Evolutionary conservation across 495 filamentous ascomycete species (phyloP).

Genomic region (Evansstolkia leycettana): DNA sequence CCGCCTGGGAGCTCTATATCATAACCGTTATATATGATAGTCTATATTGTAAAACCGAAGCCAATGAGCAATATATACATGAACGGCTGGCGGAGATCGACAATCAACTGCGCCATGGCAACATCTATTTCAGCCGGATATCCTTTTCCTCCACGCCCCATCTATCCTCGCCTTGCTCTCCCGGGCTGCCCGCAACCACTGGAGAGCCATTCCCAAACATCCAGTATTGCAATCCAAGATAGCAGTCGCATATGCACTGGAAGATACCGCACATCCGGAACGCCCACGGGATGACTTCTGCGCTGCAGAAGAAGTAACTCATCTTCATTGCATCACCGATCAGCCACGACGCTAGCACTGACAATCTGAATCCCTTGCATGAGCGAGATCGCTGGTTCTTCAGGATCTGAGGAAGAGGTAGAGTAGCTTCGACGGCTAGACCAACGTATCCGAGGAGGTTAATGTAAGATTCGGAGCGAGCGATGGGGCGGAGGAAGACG

Average conservation of each 20-base stretch:
- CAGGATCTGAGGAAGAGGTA: slow-evolving; percentile 82
- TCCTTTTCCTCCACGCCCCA: slow-evolving; percentile 29
- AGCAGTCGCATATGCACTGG: slow-evolving; percentile 74
- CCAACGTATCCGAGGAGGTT: slow-evolving; percentile 65
- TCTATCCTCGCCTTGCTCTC: slow-evolving; percentile 10
- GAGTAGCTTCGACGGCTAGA: slow-evolving; percentile 77
- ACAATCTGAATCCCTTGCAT: slow-evolving; percentile 82
- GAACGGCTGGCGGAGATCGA: too few species aligned
- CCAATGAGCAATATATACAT: too few species aligned
- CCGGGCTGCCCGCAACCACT: slow-evolving; percentile 11
- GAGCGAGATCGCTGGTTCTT: slow-evolving; percentile 65
- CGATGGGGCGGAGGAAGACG: slow-evolving; percentile 52
- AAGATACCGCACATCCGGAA: slow-evolving; percentile 92
- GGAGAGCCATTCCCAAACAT: slow-evolving; percentile 54
- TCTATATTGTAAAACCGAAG: not conserved
- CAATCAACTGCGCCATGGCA: slow-evolving; percentile 9
- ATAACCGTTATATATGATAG: slow-evolving; percentile 1
- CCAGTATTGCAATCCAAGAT: slow-evolving; percentile 75
- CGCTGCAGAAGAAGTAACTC: slow-evolving; percentile 76
- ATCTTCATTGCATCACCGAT: slow-evolving; percentile 91
- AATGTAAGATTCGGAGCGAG: slow-evolving; percentile 54
- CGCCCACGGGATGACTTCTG: slow-evolving; percentile 60
- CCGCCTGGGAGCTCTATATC: too few species aligned
- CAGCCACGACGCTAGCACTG: slow-evolving; percentile 79
- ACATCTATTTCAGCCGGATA: slow-evolving; percentile 14